Evolutionary conservation across 805 yeast species (phyloP), one percentile per base, ranked within the genome.

Genomic region (Tetrapisispora namnaoensis): DNA sequence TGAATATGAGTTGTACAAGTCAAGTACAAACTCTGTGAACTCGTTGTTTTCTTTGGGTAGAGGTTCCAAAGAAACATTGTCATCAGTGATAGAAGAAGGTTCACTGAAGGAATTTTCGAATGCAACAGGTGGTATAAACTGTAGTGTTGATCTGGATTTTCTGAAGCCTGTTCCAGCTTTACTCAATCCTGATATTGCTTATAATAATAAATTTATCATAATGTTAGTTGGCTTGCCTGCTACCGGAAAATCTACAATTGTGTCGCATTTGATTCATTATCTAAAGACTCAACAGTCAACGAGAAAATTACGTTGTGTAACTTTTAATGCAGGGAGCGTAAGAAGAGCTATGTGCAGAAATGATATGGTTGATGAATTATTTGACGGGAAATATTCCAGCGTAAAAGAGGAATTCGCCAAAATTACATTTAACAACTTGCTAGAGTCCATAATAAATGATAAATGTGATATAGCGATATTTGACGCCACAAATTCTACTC

Each of bases 161-260:
- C 11, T 32, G 13, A 14, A 5, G 5, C 13, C n/a, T 10, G n/a
- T 38, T 38, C 28, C 41, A 8, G 8, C 28, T 8, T 24, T 8
- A 24, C 28, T 21, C 24, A 20, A 38, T 14, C 13, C 24, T 13
- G n/a, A 32, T 18, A 28, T 16, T 13, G 14, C 18, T 16, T 14
- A 6, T 30, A 27, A 27, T 3, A 47, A 51, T 37, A 82, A 80
- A 62, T 73, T 82, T 61, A 82, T 83, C 20, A 76, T 84, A 48
- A 80, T 84, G 11, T 73, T 85, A 67, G 86, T 84, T 11, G 91
- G 91, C 0, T 68, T 84, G 34, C 91, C 91, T 1, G 91, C 91
- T 1, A 69, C 84, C 45, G 91, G 91, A 8, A 84, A 84, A 61
- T 80, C 86, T 2, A 81, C 86, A 52, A 76, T 83, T 46, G 80